Evolutionary conservation across 345 rosid species (phyloP).

Genomic region (Aurinia saxatilis): DNA sequence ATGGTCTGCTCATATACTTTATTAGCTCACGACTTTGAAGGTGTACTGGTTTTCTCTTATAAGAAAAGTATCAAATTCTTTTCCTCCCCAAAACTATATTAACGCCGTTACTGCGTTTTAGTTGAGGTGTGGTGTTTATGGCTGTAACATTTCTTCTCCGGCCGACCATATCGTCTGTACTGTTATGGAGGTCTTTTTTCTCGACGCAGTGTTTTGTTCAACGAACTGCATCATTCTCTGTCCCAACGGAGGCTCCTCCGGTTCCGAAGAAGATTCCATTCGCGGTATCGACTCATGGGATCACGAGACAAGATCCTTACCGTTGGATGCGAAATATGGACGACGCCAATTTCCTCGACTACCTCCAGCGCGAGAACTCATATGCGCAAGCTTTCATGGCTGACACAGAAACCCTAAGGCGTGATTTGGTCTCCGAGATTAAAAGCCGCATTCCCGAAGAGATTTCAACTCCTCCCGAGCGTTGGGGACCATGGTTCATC

Average conservation of each 20-base stretch:
- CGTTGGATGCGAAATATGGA: conserved; percentile 67
- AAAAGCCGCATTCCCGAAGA: conserved; percentile 44
- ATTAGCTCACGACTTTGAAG: background rate
- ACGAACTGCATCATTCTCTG: conserved; percentile 27
- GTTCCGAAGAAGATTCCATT: conserved; percentile 53
- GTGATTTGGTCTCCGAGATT: conserved; percentile 55
- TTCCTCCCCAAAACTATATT: no score
- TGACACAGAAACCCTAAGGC: conserved; percentile 48
- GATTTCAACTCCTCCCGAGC: conserved; percentile 67
- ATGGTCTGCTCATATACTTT: no score
- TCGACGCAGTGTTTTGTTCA: conserved; percentile 32
- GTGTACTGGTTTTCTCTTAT: background rate
- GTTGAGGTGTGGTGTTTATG: background rate
- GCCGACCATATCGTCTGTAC: conserved; percentile 22
- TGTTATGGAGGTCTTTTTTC: conserved; percentile 27
- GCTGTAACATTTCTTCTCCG: conserved; percentile 31
- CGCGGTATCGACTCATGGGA: conserved; percentile 47
- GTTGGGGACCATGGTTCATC: conserved; percentile 79
- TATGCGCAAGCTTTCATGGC: conserved; percentile 81
- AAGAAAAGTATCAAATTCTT: no score
- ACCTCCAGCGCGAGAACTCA: conserved; percentile 61
- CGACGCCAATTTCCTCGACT: conserved; percentile 44
- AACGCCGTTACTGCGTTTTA: no score
- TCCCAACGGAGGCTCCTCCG: conserved; percentile 44
- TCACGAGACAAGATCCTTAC: conserved; percentile 65